Base-by-base conservation (phyloP, 345 rosid species). In the Citropsis articulata region DNA sequence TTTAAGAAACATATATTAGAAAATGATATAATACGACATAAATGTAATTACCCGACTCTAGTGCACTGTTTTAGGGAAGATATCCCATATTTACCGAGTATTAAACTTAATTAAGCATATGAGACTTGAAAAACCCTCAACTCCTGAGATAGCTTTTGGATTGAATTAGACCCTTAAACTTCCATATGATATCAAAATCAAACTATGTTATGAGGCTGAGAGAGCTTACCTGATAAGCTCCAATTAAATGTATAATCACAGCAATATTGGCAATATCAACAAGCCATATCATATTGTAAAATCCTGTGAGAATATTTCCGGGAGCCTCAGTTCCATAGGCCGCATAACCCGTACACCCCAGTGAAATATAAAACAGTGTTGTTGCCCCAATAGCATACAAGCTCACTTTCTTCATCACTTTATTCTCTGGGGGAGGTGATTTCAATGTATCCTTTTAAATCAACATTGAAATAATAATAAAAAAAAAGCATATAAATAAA, bases 221-320 rank as follows among this genome's bases (percentile, higher is more conserved):
- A 42, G 48, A 10, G 16, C 50, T 8, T 75, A 84, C 89, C 87
- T 87, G 89, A 70, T 87, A 85, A 68, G 85, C 90, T 25, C 86
- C 86, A 13, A 83, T 24, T 4, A 87, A 63, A 76, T 87, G 90
- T 24, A 85, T n/a, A 36, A 85, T 65, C 4, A 87, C 83, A 56
- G 75, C 76, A 9, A 83, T 56, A 72, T 87, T 85, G 38, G 84
- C 90, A 21, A 85, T 65, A 72, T 85, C 85, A 9, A 87, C 76
- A 24, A 87, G 88, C 87, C 90, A 87, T 61, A 75, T 81, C 1
- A 87, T 80, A 7, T 83, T 60, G 40, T 72, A 80, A 38, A 85
- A 83, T 8, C 87, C 85, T 4, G 85, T 63, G 36, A 88, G 80
- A 78, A 88, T 45, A 79, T 88, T 88, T 71, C 87, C 90, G 1